phyloP scores from a whole-genome alignment of 768 basidiomycete species.

The Auriscalpium vulgare region DNA sequence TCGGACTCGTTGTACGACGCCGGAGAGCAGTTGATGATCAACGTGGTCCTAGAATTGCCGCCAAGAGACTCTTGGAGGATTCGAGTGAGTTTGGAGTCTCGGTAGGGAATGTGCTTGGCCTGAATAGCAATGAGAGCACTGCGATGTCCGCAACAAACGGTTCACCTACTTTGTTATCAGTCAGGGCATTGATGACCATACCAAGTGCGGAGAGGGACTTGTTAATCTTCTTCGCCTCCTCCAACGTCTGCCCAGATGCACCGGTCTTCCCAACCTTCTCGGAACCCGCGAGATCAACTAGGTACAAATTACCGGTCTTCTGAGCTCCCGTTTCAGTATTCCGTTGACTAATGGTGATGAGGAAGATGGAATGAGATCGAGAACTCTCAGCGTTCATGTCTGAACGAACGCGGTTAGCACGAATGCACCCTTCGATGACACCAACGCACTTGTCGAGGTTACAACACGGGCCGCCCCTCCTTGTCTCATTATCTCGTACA shows the following conservation, averaged over 20 bases:
- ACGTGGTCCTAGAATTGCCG: conserved; percentile 89
- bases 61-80: conserved; percentile 98
- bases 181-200: conserved; percentile 98
- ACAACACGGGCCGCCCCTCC: conserved; percentile 88
- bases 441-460: conserved; percentile 80
- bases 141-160: not conserved
- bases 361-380: conserved; percentile 97
- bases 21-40: conserved; percentile 99
- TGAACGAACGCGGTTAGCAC: conserved; percentile 23
- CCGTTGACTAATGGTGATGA: conserved; percentile 93
- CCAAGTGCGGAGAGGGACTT: conserved; percentile 95
- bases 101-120: conserved; percentile 96
- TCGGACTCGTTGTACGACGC: conserved; percentile 96
- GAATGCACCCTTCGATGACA: not conserved
- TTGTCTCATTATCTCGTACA: conserved; percentile 98
- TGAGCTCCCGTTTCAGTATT: conserved; percentile 94
- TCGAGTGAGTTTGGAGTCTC: conserved; percentile 97
- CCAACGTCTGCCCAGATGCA: conserved; percentile 95
- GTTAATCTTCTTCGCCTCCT: conserved; percentile 99
- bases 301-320: conserved; percentile 94
- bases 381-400: conserved; percentile 99
- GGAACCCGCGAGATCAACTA: conserved; percentile 96
- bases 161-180: conserved; percentile 77
- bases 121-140: conserved; percentile 23
- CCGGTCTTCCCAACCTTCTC: conserved; percentile 99